These are phyloP conservation scores for Chlorella sp. DNA, from an alignment of 139 green algal genomes.

Conservation along the genomic window DNA sequence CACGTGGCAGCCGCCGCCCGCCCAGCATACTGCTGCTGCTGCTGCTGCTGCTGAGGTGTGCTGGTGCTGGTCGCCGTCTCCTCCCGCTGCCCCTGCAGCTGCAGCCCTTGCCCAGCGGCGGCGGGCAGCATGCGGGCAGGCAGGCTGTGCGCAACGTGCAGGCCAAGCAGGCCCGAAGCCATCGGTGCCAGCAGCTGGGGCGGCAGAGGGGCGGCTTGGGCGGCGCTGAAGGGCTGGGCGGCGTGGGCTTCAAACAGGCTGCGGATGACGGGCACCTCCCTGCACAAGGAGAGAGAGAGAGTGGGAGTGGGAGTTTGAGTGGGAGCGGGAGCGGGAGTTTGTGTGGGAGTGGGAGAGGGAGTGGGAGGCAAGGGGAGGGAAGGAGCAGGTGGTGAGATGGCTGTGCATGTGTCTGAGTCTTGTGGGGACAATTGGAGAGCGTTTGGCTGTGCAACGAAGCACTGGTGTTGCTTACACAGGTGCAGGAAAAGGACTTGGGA, in stretches of 20 bases:
- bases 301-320: not conserved
- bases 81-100: not conserved
- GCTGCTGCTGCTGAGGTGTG: not conserved
- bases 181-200: not conserved
- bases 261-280: not conserved
- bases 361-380: not conserved
- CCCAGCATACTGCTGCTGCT: not conserved
- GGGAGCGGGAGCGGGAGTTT: not conserved
- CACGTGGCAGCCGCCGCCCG: no score
- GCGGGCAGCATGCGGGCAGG: not conserved
- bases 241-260: constrained; percentile 28
- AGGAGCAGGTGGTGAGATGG: no score
- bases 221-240: not conserved
- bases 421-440: not conserved
- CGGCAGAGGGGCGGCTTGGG: not conserved
- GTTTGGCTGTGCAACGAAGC: not conserved
- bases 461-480: not conserved
- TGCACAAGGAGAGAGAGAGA: not conserved
- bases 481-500: not conserved
- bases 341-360: not conserved
- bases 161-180: not conserved
- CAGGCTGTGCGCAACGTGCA: not conserved
- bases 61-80: not conserved
- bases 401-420: not conserved
- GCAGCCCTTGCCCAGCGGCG: no score